Percentiles rank a stretch among this genome's conserved stretches.
These are phyloP conservation scores for Alternaria infectoria DNA, from an alignment of 2,329 filamentous ascomycete genomes.

Conservation along the genomic window DNA sequence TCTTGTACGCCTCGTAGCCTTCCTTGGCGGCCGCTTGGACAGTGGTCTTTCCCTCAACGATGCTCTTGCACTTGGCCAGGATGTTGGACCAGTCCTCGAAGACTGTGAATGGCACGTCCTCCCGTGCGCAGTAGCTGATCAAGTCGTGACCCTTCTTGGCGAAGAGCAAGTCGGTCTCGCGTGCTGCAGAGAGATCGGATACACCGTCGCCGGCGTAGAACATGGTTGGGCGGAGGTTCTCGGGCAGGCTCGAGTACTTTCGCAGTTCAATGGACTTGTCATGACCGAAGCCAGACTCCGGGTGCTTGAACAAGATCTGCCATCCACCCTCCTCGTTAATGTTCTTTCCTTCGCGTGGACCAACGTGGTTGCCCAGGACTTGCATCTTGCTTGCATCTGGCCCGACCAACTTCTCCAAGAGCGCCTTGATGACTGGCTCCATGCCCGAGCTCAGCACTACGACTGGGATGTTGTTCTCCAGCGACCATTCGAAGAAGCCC, in stretches of 20 bases:
- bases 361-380: constrained; percentile 88
- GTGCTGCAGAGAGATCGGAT: constrained; percentile 67
- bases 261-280: constrained; percentile 94
- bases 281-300: constrained; percentile 86
- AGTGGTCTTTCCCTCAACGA: constrained; percentile 72
- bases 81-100: constrained; percentile 87
- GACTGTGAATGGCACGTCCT: constrained; percentile 84
- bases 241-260: constrained; percentile 78
- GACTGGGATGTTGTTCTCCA: constrained; percentile 83
- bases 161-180: constrained; percentile 91
- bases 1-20: constrained; percentile 56
- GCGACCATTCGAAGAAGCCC: constrained; percentile 84
- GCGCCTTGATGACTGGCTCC: constrained; percentile 85
- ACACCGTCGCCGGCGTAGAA: constrained; percentile 79
- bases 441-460: constrained; percentile 93
- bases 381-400: constrained; percentile 78
- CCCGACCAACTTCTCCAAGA: constrained; percentile 83
- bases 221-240: constrained; percentile 74
- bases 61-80: constrained; percentile 74
- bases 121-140: constrained; percentile 82
- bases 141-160: constrained; percentile 92
- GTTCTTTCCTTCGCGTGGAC: constrained; percentile 71
- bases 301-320: constrained; percentile 85
- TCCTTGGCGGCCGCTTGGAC: constrained; percentile 72
- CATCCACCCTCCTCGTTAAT: constrained; percentile 84